Conservation (phyloP, 2,329 filamentous ascomycete species). For the Aspergillus tubingensis region DNA sequence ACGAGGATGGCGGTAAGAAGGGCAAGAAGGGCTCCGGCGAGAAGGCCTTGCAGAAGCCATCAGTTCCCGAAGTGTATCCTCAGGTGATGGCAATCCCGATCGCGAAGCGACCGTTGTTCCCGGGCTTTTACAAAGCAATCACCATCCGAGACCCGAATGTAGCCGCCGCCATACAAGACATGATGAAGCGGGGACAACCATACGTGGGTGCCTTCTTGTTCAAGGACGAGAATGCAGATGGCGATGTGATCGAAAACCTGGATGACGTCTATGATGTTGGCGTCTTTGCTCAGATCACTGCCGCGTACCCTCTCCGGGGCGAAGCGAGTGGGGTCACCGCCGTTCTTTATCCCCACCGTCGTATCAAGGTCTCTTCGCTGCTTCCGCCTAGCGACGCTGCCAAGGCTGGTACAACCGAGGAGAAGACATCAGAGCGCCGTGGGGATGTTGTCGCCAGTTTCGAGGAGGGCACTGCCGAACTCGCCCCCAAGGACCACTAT, state of each 20-base stretch:
- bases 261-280: constrained; percentile 95
- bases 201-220: constrained; percentile 97
- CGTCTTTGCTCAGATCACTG: constrained; percentile 97
- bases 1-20: constrained; percentile 68
- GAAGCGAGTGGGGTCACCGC: constrained; percentile 85
- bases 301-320: constrained; percentile 81
- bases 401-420: constrained; percentile 36
- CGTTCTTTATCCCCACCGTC: constrained; percentile 91
- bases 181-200: constrained; percentile 94
- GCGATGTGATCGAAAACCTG: constrained; percentile 85
- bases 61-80: constrained; percentile 91
- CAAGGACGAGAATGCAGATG: constrained; percentile 92
- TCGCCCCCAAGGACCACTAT: constrained; percentile 61
- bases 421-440: constrained; percentile 66
- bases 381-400: constrained; percentile 63
- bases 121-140: constrained; percentile 98
- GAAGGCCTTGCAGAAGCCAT: constrained; percentile 78
- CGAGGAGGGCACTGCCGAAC: constrained; percentile 73
- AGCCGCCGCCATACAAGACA: constrained; percentile 87
- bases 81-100: constrained; percentile 98
- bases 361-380: constrained; percentile 85
- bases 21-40: constrained; percentile 70
- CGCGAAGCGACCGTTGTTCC: constrained; percentile 87
- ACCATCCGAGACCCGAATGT: constrained; percentile 94
- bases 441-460: constrained; percentile 97